These are phyloP conservation scores for Podosphaera leucotricha DNA, from an alignment of 2,329 filamentous ascomycete genomes.

Conservation along the genomic window DNA sequence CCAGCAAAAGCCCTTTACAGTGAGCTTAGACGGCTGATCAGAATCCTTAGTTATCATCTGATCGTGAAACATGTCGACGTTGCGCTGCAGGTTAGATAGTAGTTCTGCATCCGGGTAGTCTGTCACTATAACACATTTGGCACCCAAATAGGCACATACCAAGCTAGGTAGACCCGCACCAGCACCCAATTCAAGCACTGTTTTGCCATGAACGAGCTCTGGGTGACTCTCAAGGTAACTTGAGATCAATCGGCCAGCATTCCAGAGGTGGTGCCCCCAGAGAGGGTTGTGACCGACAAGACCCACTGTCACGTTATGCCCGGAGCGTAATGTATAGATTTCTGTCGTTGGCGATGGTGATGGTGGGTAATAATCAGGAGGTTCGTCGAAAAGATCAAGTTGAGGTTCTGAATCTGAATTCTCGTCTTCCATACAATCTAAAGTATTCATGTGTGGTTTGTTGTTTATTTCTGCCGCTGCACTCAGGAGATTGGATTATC, in stretches of 20 bases:
- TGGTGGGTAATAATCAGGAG: constrained; percentile 55
- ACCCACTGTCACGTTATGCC: constrained; percentile 31
- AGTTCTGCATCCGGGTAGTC: constrained; percentile 75
- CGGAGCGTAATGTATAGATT: constrained; percentile 44
- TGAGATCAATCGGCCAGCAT: constrained; percentile 58
- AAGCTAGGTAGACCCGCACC: constrained; percentile 69
- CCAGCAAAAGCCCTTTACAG: constrained; percentile 54
- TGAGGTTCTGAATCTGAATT: constrained; percentile 7
- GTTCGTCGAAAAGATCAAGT: constrained; percentile 49
- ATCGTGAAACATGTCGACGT: constrained; percentile 31
- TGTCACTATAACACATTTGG: constrained; percentile 50
- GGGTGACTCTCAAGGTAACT: constrained; percentile 52
- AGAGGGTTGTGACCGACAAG: constrained; percentile 73
- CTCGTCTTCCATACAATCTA: constrained; percentile 1
- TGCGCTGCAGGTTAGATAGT: constrained; percentile 55
- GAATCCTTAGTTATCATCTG: constrained; percentile 18
- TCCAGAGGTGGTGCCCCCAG: constrained; percentile 83
- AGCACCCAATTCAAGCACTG: constrained; percentile 74
- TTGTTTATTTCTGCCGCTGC: not conserved
- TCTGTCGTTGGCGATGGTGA: constrained; percentile 53
- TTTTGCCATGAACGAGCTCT: constrained; percentile 36
- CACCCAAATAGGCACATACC: constrained; percentile 50
- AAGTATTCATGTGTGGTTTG: not conserved
- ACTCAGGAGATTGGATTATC: too few species aligned
- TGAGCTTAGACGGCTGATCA: not conserved